Evolutionary conservation across 2,329 filamentous ascomycete genomes (phyloP).

Genomic region (Ophiostoma quercus): DNA sequence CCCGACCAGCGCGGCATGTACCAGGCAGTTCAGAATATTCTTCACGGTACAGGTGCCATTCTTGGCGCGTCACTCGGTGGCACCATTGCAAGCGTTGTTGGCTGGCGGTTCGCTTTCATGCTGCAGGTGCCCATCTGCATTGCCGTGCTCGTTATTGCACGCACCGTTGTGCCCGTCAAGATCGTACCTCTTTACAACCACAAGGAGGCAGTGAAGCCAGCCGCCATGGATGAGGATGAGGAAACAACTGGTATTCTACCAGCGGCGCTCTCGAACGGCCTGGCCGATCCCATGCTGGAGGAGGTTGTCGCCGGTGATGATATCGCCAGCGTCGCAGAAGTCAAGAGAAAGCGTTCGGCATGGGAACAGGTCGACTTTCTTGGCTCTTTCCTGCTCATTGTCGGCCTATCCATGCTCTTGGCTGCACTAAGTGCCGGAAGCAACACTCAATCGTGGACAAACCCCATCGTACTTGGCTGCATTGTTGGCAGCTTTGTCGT

Average conservation of each 20-base stretch:
- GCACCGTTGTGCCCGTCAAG: slow-evolving; percentile 15
- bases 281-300: slow-evolving; percentile 15
- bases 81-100: slow-evolving; percentile 57
- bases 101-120: slow-evolving; percentile 64
- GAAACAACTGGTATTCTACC: neutral
- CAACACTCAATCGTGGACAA: slow-evolving; percentile 50
- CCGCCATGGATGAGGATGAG: slow-evolving; percentile 24
- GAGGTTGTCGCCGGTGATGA: neutral
- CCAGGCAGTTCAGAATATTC: slow-evolving; percentile 68
- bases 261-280: neutral
- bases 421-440: slow-evolving; percentile 52
- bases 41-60: slow-evolving; percentile 63
- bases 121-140: slow-evolving; percentile 57
- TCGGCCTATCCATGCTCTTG: slow-evolving; percentile 54
- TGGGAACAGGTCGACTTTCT: slow-evolving; percentile 55
- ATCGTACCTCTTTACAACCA: slow-evolving; percentile 23
- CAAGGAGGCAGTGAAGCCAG: slow-evolving; percentile 19
- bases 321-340: slow-evolving; percentile 31
- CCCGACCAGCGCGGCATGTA: slow-evolving; percentile 65
- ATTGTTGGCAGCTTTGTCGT: slow-evolving; percentile 42
- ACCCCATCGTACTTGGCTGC: slow-evolving; percentile 43
- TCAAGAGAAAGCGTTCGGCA: slow-evolving; percentile 26
- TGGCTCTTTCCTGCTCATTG: slow-evolving; percentile 52
- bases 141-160: slow-evolving; percentile 40
- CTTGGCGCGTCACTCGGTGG: slow-evolving; percentile 67